Evolutionary conservation across 495 filamentous ascomycete genomes (phyloP), one percentile per base, ranked within the genome.

Genomic region (Penicillium silybi): DNA sequence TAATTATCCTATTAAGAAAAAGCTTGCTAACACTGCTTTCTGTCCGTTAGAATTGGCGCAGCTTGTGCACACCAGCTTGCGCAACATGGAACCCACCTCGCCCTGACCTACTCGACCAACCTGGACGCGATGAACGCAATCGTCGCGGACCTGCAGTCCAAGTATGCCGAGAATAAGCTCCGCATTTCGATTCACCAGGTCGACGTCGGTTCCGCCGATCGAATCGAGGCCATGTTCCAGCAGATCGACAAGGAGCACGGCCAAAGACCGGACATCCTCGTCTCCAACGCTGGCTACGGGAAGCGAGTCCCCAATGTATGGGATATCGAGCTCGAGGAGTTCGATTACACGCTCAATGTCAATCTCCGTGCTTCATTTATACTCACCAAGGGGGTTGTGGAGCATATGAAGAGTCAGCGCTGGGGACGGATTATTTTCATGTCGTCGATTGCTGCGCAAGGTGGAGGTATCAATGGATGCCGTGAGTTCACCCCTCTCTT

Each of bases 351-450:
- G 2, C 62, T 87, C 37, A 80, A 73, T 44, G 73, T 87, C 48
- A 89, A 89, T 56, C 71, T 87, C 19, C 74, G 84, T 20, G 77
- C 83, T 0, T 78, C 82, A 1, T 89, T 87, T 57, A 73, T 88
- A 41, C 70, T 88, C 6, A 76, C 77, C 4, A 86, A 88, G 57
- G 76, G 84, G 7, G 76, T 79, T 39, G 78, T 87, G 2, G 82
- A 82, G 42, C 74, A 79, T 46, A 88, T 88, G 86, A 78, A 79
- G 44, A 62, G 63, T 22, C 75, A 78, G 55, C 64, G 67, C 23
- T 88, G 85, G 85, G 85, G 86, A 4, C 72, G 85, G 5, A 84
- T 88, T 44, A 68, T 87, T 18, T 86, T 84, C 57, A 80, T 87
- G 57, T 85, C 81, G 8, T 85, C 81, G 32, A 84, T 89, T 49